Percentiles rank a stretch among this genome's conserved stretches.
Evolutionary conservation across 2,329 filamentous ascomycete genomes (phyloP).

Genomic region (Blastomyces parvus): DNA sequence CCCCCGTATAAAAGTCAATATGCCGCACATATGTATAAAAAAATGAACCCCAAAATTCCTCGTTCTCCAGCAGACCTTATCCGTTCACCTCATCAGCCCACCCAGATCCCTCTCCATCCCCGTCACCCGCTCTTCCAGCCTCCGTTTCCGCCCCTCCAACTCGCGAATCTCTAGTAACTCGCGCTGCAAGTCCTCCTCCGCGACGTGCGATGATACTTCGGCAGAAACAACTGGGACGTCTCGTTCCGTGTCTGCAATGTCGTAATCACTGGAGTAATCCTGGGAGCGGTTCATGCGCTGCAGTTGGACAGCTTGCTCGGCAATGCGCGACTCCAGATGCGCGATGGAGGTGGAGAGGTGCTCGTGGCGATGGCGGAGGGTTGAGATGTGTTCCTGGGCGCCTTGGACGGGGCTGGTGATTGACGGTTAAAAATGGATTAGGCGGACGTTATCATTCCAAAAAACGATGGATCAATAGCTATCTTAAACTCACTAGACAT

Average conservation of each 20-base stretch:
- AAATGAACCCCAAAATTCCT: not conserved
- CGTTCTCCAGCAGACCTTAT: not conserved
- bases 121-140: constrained; percentile 53
- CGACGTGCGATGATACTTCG: constrained; percentile 21
- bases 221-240: constrained; percentile 9
- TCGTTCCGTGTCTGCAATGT: constrained; percentile 27
- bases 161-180: constrained; percentile 49
- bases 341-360: constrained; percentile 63
- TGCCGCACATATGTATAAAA: not conserved
- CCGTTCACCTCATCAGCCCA: constrained; percentile 44
- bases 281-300: constrained; percentile 57
- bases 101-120: constrained; percentile 62
- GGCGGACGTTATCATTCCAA: constrained; percentile 13
- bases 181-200: constrained; percentile 35
- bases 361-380: constrained; percentile 60
- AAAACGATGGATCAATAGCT: not conserved
- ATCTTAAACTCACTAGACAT: constrained; percentile 58
- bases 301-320: constrained; percentile 64
- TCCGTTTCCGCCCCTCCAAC: constrained; percentile 54
- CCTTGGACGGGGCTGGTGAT: constrained; percentile 59
- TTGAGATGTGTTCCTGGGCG: constrained; percentile 64
- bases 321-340: constrained; percentile 71
- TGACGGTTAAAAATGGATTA: not conserved
- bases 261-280: constrained; percentile 47
- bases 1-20: not conserved